Evolutionary conservation across 1,284 basidiomycete genomes (phyloP), one percentile per base, ranked within the genome.

Genomic region (Apiotrichum sp.): DNA sequence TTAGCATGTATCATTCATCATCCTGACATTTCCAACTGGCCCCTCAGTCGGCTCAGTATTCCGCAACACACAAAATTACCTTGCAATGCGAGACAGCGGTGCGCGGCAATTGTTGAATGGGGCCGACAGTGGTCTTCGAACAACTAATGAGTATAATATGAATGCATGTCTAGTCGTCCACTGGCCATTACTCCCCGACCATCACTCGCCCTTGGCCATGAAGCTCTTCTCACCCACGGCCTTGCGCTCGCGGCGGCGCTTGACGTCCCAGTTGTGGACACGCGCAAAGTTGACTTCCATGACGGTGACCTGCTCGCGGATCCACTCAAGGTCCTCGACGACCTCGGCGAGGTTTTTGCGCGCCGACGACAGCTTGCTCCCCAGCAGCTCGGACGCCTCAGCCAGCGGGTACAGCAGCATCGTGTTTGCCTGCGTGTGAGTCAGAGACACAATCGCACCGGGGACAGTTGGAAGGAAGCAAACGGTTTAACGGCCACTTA

Each of bases 221-320:
- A 55, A 44, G 22, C 48, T 51, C 36, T 40, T 44, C 41, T 40
- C 32, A 31, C 52, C 53, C 22, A 32, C 43, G 9, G 36, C 44
- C 50, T 48, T 38, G 38, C 36, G 53, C 48, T 60, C 55, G 65
- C 71, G 53, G 34, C 60, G 54, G 48, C 69, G 62, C 61, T 76
- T 75, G 38, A 76, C 74, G 61, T 76, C 74, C 74, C 74, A 76
- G 70, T 98, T 98, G 75, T 96, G 97, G 53, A 97, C 87, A 39
- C 95, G 81, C 7, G 95, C 95, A 32, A 90, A 95, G 73, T 98
- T 98, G 59, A 98, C 95, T 73, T 98, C 93, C 88, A 97, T 97
- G 13, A 96, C 84, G 4, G 95, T 98, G 52, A 95, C 83, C 75
- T 98, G 95, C 71, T 98, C 95, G 53, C 93, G 81, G 59, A 98